phyloP scores from a whole-genome alignment of 352 stramenopile species.

The Phytophthora syringae region DNA sequence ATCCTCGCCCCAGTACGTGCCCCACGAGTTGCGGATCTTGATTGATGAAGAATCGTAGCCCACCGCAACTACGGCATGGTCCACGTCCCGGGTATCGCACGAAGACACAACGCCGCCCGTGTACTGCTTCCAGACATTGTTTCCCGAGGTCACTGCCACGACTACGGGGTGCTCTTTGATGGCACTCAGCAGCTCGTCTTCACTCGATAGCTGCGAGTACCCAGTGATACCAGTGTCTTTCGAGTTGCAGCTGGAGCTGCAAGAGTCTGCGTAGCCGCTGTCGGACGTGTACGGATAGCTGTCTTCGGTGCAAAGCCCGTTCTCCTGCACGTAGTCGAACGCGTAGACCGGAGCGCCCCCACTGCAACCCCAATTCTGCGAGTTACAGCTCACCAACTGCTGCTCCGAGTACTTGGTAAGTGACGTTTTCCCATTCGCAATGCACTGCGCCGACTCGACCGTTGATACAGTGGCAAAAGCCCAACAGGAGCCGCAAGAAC shows the following conservation, averaged over 20 bases:
- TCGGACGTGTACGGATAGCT: conserved; percentile 46
- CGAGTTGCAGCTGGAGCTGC: conserved; percentile 33
- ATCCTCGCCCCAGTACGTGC: conserved; percentile 84
- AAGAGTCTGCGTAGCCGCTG: conserved; percentile 29
- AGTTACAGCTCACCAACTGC: conserved; percentile 92
- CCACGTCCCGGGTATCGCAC: conserved; percentile 85
- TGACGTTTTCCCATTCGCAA: conserved; percentile 64
- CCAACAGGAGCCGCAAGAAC: conserved; percentile 97
- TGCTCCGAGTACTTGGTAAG: conserved; percentile 93
- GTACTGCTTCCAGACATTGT: conserved; percentile 98
- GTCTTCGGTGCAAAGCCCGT: conserved; percentile 73
- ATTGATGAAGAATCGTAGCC: conserved; percentile 93
- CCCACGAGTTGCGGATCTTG: conserved; percentile 99
- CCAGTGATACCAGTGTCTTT: conserved; percentile 45
- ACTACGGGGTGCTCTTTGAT: conserved; percentile 89
- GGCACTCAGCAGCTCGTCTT: conserved; percentile 35
- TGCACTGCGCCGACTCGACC: conserved; percentile 92
- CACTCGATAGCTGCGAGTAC: conserved; percentile 67
- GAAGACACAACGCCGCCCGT: conserved; percentile 88
- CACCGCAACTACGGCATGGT: conserved; percentile 97
- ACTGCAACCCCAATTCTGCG: conserved; percentile 88
- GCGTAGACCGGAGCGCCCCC: conserved; percentile 92
- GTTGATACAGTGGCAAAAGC: conserved; percentile 95
- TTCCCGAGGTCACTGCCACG: conserved; percentile 94
- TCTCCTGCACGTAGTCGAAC: conserved; percentile 91